Evolutionary conservation across 169 alveolate species (phyloP).

Genomic region (Theileria orientalis): DNA sequence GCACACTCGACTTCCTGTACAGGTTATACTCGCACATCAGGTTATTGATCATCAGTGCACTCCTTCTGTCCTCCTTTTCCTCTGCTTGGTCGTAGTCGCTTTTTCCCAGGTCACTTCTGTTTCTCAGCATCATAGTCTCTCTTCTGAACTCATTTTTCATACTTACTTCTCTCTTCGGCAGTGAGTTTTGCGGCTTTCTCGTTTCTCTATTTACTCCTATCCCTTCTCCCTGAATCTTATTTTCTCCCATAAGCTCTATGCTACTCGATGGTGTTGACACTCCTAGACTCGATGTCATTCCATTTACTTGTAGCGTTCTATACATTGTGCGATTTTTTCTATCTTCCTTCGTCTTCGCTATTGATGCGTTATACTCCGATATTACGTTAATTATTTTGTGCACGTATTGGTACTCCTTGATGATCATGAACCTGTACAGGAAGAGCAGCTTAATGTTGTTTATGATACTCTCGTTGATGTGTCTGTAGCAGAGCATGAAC

Average conservation of each 20-base stretch:
- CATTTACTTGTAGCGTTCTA: neutral
- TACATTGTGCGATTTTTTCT: neutral
- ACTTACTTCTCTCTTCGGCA: too few relatives aligned
- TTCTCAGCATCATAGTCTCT: too few relatives aligned
- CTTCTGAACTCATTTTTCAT: too few relatives aligned
- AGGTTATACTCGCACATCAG: neutral
- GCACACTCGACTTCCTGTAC: neutral
- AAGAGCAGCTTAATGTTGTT: slow-evolving; percentile 21
- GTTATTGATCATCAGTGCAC: neutral
- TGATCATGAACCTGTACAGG: slow-evolving; percentile 10
- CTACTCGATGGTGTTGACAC: neutral
- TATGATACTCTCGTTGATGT: slow-evolving; percentile 22
- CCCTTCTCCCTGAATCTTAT: too few relatives aligned
- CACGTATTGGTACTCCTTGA: slow-evolving; percentile 2
- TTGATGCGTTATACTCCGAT: neutral
- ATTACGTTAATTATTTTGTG: neutral
- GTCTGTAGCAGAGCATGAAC: slow-evolving; percentile 37
- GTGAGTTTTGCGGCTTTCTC: neutral
- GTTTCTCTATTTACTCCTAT: neutral
- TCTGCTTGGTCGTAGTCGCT: too few relatives aligned
- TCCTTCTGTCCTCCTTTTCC: too few relatives aligned
- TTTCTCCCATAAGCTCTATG: too few relatives aligned
- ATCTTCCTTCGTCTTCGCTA: neutral
- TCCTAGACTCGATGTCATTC: neutral
- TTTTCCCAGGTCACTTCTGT: too few relatives aligned